A percentile compares a stretch with the other conserved stretches of the same genome.
Conservation (phyloP, 345 rosid genomes). For the Balakata baccata region DNA sequence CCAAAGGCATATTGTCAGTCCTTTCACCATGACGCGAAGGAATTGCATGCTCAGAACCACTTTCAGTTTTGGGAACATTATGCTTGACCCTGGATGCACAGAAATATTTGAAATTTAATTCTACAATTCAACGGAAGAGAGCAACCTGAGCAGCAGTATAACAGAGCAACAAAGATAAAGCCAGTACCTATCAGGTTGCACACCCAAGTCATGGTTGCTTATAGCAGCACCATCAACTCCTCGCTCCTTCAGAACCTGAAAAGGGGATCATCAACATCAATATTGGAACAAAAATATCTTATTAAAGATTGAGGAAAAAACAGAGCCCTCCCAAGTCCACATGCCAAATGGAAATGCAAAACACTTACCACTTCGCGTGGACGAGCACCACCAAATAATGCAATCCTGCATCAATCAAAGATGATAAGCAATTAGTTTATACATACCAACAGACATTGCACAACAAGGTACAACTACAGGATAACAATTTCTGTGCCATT, state of each 20-base stretch:
- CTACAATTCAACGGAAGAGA: neutral
- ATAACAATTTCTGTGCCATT: neutral
- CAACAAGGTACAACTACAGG: neutral
- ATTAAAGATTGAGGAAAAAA: neutral
- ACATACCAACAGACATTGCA: neutral
- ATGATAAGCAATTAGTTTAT: slow-evolving; percentile 11
- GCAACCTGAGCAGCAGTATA: neutral
- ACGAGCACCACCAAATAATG: slow-evolving; percentile 78
- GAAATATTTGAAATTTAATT: neutral
- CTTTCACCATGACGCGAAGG: slow-evolving; percentile 34
- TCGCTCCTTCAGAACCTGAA: slow-evolving; percentile 71
- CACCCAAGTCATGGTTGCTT: slow-evolving; percentile 41
- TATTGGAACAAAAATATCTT: neutral
- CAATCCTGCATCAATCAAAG: slow-evolving; percentile 51
- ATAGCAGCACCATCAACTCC: slow-evolving; percentile 47
- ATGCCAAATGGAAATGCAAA: slow-evolving; percentile 14
- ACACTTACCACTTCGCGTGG: slow-evolving; percentile 73
- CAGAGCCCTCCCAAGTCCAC: neutral
- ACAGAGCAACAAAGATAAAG: slow-evolving; percentile 3
- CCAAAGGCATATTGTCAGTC: slow-evolving; percentile 37
- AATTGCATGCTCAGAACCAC: slow-evolving; percentile 41
- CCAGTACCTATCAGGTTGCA: slow-evolving; percentile 51
- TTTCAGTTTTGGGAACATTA: slow-evolving; percentile 37
- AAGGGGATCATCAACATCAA: slow-evolving; percentile 4
- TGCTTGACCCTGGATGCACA: slow-evolving; percentile 42